Conservation (phyloP, 208 protist species). For the Kentomonas sorsogonicus region DNA sequence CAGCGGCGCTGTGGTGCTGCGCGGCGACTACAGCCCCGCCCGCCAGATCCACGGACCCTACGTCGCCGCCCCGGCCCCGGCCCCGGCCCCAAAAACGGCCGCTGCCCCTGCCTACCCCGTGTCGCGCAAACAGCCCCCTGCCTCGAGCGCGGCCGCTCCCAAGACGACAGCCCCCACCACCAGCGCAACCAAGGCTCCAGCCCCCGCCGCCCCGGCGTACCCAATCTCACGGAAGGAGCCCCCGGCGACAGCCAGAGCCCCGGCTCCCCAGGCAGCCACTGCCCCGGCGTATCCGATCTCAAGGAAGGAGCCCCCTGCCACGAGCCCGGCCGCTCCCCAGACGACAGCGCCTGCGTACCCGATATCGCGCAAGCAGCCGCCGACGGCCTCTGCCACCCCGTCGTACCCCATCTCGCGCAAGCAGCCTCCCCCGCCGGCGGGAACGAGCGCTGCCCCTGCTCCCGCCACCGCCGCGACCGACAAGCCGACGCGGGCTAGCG, state of each 20-base stretch:
- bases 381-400: too few relatives aligned
- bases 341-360: too few relatives aligned
- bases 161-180: neutral
- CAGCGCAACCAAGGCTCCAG: neutral
- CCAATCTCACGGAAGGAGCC: neutral
- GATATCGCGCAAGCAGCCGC: too few relatives aligned
- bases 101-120: too few relatives aligned
- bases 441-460: too few relatives aligned
- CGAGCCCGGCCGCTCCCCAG: neutral
- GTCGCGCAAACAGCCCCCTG: neutral
- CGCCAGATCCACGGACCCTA: neutral
- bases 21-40: neutral
- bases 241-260: neutral
- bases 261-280: neutral
- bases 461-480: too few relatives aligned
- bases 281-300: neutral
- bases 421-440: too few relatives aligned
- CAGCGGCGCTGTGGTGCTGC: neutral
- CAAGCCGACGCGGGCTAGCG: too few relatives aligned
- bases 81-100: too few relatives aligned
- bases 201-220: slow-evolving; percentile 5
- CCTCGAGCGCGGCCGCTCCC: neutral
- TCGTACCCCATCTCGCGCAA: too few relatives aligned
- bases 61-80: too few relatives aligned
- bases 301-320: neutral